phyloP scores from a whole-genome alignment of 768 basidiomycete species.

The Podaxis sp. region DNA sequence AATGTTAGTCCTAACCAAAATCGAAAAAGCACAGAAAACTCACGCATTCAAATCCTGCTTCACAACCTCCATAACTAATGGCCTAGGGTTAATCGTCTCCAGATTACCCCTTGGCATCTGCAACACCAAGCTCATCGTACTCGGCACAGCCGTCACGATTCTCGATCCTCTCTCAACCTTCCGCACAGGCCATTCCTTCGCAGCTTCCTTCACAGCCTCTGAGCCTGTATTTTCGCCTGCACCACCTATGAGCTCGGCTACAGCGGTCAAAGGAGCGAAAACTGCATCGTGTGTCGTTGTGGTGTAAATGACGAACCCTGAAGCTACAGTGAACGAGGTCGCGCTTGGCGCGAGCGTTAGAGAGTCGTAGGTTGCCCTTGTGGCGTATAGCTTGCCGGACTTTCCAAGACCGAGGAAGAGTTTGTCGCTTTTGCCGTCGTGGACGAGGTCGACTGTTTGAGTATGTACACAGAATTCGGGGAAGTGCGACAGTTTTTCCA shows the following conservation, averaged over 20 bases:
- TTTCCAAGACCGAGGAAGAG: constrained; percentile 65
- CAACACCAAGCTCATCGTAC: constrained; percentile 83
- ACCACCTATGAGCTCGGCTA: constrained; percentile 23
- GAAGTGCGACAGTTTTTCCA: constrained; percentile 36
- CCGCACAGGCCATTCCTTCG: constrained; percentile 60
- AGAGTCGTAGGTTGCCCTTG: constrained; percentile 29
- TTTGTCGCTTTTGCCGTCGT: constrained; percentile 16
- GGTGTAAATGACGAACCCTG: constrained; percentile 82
- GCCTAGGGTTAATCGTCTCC: constrained; percentile 92
- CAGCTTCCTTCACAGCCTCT: constrained; percentile 24
- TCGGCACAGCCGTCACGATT: constrained; percentile 87
- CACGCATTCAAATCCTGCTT: constrained; percentile 73
- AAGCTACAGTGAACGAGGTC: constrained; percentile 73
- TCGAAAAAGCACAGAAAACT: constrained; percentile 26
- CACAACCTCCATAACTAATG: constrained; percentile 86
- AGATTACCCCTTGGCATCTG: constrained; percentile 99
- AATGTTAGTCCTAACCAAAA: not conserved
- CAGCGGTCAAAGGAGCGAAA: constrained; percentile 59
- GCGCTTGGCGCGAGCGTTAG: constrained; percentile 47
- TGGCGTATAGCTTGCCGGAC: constrained; percentile 64
- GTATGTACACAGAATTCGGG: constrained; percentile 60
- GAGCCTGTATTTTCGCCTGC: constrained; percentile 23
- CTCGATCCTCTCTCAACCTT: constrained; percentile 87
- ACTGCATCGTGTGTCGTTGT: constrained; percentile 79
- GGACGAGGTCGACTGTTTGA: constrained; percentile 27